These are phyloP conservation scores for Lentithecium fluviatile DNA, from an alignment of 495 filamentous ascomycete genomes.

Conservation along the genomic window DNA sequence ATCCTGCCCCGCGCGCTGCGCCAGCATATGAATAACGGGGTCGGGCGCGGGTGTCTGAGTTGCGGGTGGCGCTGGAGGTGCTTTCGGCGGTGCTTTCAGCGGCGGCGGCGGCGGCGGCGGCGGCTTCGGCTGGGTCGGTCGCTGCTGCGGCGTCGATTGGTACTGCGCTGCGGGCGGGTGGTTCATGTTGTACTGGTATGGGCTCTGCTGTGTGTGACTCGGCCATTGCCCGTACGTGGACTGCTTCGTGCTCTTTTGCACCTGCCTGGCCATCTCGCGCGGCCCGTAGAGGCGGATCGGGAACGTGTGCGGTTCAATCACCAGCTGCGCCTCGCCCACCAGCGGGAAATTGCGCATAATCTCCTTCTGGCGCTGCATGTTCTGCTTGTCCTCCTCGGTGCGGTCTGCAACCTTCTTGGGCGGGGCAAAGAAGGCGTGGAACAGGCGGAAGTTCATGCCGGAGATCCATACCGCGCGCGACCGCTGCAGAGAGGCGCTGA, in stretches of 20 bases:
- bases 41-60: constrained; percentile 54
- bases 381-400: constrained; percentile 70
- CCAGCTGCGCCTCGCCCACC: constrained; percentile 57
- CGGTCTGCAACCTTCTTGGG: constrained; percentile 40
- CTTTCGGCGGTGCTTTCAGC: too few species aligned
- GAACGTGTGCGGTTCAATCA: constrained; percentile 87
- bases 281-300: constrained; percentile 83
- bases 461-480: constrained; percentile 83
- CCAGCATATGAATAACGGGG: constrained; percentile 92
- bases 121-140: constrained; percentile 20
- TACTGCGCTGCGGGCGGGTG: constrained; percentile 10
- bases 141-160: constrained; percentile 20
- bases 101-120: too few species aligned
- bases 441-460: constrained; percentile 86
- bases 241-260: constrained; percentile 37
- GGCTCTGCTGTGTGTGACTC: constrained; percentile 23
- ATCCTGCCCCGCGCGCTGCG: constrained; percentile 80
- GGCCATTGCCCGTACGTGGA: constrained; percentile 29
- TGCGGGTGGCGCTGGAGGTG: constrained; percentile 43
- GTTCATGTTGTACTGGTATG: constrained; percentile 27
- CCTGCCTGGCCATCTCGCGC: constrained; percentile 55
- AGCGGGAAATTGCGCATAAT: constrained; percentile 83
- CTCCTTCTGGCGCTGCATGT: constrained; percentile 74
- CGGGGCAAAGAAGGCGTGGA: constrained; percentile 76
- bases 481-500: constrained; percentile 75